phyloP scores from a whole-genome alignment of 805 yeast genomes.

The Sporopachydermia quercuum region DNA sequence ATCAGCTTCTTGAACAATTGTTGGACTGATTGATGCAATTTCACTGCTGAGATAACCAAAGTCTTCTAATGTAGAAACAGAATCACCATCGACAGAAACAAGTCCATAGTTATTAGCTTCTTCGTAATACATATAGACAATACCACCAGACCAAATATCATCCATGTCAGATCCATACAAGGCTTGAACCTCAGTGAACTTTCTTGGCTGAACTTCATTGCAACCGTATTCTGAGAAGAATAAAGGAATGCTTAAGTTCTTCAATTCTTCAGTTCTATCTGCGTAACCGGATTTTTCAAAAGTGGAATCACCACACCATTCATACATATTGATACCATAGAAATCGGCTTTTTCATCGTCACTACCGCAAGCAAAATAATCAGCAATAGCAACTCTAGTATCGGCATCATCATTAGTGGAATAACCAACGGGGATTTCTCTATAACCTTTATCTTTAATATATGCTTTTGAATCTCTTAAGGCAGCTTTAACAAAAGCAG shows the following conservation, averaged over 20 bases:
- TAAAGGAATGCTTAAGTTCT: constrained; percentile 51
- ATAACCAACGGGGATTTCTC: constrained; percentile 68
- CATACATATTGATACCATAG: constrained; percentile 82
- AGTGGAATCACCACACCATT: constrained; percentile 66
- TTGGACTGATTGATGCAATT: constrained; percentile 40
- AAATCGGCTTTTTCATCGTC: constrained; percentile 54
- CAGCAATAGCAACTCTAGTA: constrained; percentile 55
- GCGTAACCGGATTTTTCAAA: constrained; percentile 49
- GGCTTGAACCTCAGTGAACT: constrained; percentile 56
- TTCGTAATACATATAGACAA: constrained; percentile 73
- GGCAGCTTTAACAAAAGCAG: constrained; percentile 75
- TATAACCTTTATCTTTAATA: constrained; percentile 44
- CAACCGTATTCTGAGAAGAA: constrained; percentile 82
- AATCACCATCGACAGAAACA: constrained; percentile 33
- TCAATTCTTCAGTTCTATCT: constrained; percentile 47
- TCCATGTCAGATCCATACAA: constrained; percentile 57
- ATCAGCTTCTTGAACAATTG: constrained; percentile 26
- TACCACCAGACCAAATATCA: constrained; percentile 82
- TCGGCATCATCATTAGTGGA: constrained; percentile 62
- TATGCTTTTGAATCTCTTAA: constrained; percentile 62
- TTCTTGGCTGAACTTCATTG: constrained; percentile 54
- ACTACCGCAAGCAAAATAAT: constrained; percentile 65
- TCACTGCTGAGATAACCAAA: constrained; percentile 20
- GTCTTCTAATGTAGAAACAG: background rate
- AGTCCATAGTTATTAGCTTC: constrained; percentile 66